These are phyloP conservation scores for Chalaropsis thielavioides DNA, from an alignment of 2,329 filamentous ascomycete genomes.

Conservation along the genomic window DNA sequence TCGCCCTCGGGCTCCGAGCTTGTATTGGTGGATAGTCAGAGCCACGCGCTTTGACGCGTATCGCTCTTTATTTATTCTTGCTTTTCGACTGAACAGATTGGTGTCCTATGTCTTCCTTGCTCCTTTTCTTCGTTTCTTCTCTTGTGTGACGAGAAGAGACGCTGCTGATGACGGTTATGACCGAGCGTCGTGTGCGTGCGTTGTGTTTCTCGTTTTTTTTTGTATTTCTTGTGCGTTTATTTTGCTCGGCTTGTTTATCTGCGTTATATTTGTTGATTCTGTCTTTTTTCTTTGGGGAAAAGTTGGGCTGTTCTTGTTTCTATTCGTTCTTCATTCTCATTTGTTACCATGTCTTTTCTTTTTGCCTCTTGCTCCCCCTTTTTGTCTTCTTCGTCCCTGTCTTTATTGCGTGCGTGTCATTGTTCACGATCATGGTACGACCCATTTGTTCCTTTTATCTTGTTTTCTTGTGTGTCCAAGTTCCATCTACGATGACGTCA, in stretches of 20 bases:
- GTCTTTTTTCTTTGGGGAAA: background rate
- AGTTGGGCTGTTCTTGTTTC: background rate
- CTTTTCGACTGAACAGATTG: background rate
- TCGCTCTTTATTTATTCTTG: background rate
- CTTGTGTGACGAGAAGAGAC: background rate
- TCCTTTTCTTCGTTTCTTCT: background rate
- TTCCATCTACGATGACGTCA: too few species aligned
- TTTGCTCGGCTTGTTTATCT: background rate
- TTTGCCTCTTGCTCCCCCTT: background rate
- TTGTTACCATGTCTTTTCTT: background rate
- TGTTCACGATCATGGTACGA: background rate
- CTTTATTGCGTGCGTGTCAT: background rate
- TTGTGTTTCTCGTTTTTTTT: background rate
- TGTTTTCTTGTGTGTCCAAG: background rate
- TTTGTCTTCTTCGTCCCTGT: background rate
- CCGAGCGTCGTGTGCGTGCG: background rate
- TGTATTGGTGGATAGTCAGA: background rate
- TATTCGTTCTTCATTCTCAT: background rate
- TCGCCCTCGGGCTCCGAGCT: background rate
- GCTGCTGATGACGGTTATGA: conserved; percentile 8
- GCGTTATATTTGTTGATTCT: background rate
- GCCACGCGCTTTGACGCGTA: background rate
- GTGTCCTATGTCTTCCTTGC: background rate
- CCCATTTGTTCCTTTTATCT: background rate
- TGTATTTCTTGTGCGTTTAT: background rate